Evolutionary conservation across 2,329 filamentous ascomycete genomes (phyloP).

Genomic region (Bipolaris oryzae): DNA sequence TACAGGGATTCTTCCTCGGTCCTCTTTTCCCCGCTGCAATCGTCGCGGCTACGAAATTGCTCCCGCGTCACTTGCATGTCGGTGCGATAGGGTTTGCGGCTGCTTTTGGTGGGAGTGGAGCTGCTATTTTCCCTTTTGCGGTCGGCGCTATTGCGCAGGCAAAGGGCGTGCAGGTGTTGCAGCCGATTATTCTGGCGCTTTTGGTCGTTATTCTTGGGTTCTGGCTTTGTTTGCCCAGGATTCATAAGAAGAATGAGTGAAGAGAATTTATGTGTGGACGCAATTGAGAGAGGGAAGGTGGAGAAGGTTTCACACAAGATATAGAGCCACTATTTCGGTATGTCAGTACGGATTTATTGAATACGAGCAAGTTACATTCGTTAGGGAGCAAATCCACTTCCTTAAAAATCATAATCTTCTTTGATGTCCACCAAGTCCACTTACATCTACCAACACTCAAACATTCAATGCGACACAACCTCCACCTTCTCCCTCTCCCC

Average conservation of each 20-base stretch:
- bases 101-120: constrained; percentile 76
- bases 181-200: constrained; percentile 64
- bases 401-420: background rate
- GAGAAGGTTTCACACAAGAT: background rate
- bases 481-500: constrained; percentile 8
- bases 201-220: constrained; percentile 58
- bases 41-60: constrained; percentile 73
- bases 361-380: background rate
- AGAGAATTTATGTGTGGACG: background rate
- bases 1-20: constrained; percentile 80
- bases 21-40: constrained; percentile 79
- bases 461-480: background rate
- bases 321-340: background rate
- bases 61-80: constrained; percentile 76
- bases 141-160: constrained; percentile 71
- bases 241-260: constrained; percentile 51
- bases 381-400: background rate
- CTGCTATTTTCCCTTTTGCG: constrained; percentile 68
- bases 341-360: background rate
- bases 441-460: too few relatives aligned
- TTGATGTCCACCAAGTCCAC: too few relatives aligned
- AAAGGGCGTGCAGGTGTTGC: constrained; percentile 64
- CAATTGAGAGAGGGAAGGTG: background rate
- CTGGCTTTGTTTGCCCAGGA: constrained; percentile 59
- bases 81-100: constrained; percentile 81